Evolutionary conservation across 768 basidiomycete species (phyloP), one percentile per base, ranked within the genome.

Genomic region (Suillus tomentosus): DNA sequence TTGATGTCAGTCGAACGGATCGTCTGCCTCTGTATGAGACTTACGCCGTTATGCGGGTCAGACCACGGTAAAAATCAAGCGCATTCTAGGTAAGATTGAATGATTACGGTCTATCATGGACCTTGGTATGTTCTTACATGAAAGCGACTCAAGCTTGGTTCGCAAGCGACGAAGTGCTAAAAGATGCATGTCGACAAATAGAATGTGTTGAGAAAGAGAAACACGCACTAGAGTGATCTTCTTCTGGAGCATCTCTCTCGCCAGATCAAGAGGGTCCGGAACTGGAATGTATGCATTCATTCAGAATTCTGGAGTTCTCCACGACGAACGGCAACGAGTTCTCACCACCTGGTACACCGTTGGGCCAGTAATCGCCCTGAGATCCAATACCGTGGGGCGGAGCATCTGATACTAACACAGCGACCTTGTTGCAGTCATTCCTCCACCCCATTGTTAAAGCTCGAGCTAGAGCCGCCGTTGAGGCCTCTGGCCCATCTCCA

Each of bases 91-190:
- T 15, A 31, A 27, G 11, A 13, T 56, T 56, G 10, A 34, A 34
- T 17, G 11, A 56, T 54, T 3, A 34, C 27, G 27, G 5, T 43
- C 13, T 34, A 54, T 24, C 36, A 4, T 37, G 48, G 22, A 37
- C 27, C 27, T n/a, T 14, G 6, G 19, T 61, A 37, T 55, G 48
- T n/a, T 61, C 60, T 34, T 62, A 62, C 61, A 55, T 62, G 36
- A 27, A 34, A 62, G 31, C 14, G 17, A 40, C 48, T 27, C 27
- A 62, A 40, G 15, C 50, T 62, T 24, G 61, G 85, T 68, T 87
- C 85, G 73, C 85, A 87, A 0, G 84, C 86, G 37, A 86, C 81
- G 67, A 85, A 80, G 71, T 85, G 85, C 84, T 85, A 64, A 27
- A 48, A 17, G 56, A 42, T 42, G 45, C 34, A 50, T 64, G 43